Evolutionary conservation across 2,329 filamentous ascomycete genomes (phyloP).

Genomic region (Exophiala mesophila): DNA sequence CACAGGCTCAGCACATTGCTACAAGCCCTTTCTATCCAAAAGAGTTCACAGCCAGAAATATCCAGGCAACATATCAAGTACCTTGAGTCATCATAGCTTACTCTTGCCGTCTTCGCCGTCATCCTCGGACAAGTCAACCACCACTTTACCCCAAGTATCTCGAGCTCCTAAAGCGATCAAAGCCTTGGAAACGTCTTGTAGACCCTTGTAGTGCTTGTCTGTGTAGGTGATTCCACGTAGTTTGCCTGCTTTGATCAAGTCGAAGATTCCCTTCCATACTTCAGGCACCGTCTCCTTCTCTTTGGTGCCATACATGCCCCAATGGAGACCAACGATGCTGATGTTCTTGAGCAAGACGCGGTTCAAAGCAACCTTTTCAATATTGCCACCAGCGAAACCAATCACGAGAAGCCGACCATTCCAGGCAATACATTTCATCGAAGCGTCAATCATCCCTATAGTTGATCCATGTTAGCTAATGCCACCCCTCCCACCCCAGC

Average conservation of each 20-base stretch:
- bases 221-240: slow-evolving; percentile 77
- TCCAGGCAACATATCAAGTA: not conserved
- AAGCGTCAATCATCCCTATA: slow-evolving; percentile 65
- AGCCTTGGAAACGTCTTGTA: slow-evolving; percentile 73
- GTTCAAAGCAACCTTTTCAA: slow-evolving; percentile 91
- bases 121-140: slow-evolving; percentile 74
- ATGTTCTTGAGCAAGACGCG: slow-evolving; percentile 93
- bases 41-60: too few relatives aligned
- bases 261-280: slow-evolving; percentile 80
- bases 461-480: not conserved
- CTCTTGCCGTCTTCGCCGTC: slow-evolving; percentile 50
- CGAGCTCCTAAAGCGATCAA: slow-evolving; percentile 71
- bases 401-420: slow-evolving; percentile 84
- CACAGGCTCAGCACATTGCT: too few relatives aligned
- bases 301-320: slow-evolving; percentile 72
- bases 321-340: slow-evolving; percentile 80
- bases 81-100: slow-evolving; percentile 30
- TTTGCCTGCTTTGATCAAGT: slow-evolving; percentile 70
- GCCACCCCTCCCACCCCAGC: too few relatives aligned
- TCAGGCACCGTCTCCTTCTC: slow-evolving; percentile 64
- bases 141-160: slow-evolving; percentile 94
- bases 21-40: too few relatives aligned
- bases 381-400: slow-evolving; percentile 78
- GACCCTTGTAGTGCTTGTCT: slow-evolving; percentile 74
- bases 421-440: slow-evolving; percentile 89